Evolutionary conservation across 176 grass and related monocot genomes (phyloP).

Genomic region (Stipa capillata): DNA sequence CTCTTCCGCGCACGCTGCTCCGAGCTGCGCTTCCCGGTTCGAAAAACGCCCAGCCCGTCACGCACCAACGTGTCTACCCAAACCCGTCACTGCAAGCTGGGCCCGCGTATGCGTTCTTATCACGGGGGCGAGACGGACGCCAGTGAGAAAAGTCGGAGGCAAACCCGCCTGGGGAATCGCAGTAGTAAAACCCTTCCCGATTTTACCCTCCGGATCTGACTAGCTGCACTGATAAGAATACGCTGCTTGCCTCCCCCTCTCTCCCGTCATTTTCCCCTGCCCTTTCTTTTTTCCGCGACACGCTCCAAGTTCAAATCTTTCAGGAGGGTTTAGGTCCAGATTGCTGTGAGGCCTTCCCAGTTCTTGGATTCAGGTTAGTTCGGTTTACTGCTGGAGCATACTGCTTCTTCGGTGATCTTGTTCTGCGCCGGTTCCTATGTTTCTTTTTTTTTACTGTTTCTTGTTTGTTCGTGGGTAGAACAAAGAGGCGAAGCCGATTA

Average conservation of each 20-base stretch:
- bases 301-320: slow-evolving; percentile 3
- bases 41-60: background rate
- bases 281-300: background rate
- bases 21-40: too few species aligned
- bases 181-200: background rate
- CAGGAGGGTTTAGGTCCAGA: background rate
- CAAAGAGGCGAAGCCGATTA: background rate
- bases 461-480: background rate
- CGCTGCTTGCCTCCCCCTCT: too few species aligned
- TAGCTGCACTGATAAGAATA: background rate
- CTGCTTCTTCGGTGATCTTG: background rate
- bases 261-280: too few species aligned
- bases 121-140: rapidly evolving
- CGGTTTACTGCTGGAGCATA: background rate
- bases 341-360: background rate
- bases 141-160: background rate
- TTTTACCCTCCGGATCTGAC: slow-evolving; percentile 24
- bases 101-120: background rate
- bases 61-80: rapidly evolving
- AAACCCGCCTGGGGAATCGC: background rate
- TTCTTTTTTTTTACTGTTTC: too few species aligned
- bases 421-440: background rate
- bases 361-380: slow-evolving; percentile 24
- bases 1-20: background rate
- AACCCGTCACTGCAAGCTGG: background rate